A percentile compares a stretch with the other conserved stretches of the same genome.
phyloP scores from a whole-genome alignment of 148 eudicot genomes.

The Camellia sinensis region DNA sequence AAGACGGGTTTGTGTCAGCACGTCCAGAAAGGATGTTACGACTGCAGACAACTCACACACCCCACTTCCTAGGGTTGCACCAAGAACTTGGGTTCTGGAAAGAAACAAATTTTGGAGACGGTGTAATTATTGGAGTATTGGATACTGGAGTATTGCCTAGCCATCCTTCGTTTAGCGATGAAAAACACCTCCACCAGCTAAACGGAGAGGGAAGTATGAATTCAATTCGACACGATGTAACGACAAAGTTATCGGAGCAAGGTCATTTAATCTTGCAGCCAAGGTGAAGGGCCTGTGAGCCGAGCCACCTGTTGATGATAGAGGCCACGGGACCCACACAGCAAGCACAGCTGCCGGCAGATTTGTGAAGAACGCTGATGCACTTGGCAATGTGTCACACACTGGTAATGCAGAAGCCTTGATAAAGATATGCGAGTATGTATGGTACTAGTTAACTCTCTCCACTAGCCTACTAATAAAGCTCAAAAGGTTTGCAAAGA shows the following conservation, averaged over 20 bases:
- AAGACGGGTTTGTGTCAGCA: slow-evolving; percentile 24
- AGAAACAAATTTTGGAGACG: slow-evolving; percentile 28
- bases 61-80: slow-evolving; percentile 31
- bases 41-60: slow-evolving; percentile 33
- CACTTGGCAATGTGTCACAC: too few relatives aligned
- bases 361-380: not conserved
- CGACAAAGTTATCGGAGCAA: slow-evolving; percentile 58
- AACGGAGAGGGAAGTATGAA: slow-evolving; percentile 53
- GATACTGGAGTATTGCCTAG: slow-evolving; percentile 51
- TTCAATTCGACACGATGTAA: slow-evolving; percentile 39
- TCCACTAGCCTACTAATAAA: too few relatives aligned
- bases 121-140: slow-evolving; percentile 46
- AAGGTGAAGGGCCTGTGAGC: too few relatives aligned
- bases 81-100: slow-evolving; percentile 21
- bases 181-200: slow-evolving; percentile 38
- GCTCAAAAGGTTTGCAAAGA: too few relatives aligned
- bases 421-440: too few relatives aligned
- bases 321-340: slow-evolving; percentile 46
- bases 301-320: too few relatives aligned
- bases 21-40: not conserved
- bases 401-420: too few relatives aligned
- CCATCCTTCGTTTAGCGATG: slow-evolving; percentile 41
- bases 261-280: slow-evolving; percentile 20
- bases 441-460: too few relatives aligned
- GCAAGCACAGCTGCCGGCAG: slow-evolving; percentile 51